phyloP scores from a whole-genome alignment of 208 protist species.

The Novymonas esmeraldas region DNA sequence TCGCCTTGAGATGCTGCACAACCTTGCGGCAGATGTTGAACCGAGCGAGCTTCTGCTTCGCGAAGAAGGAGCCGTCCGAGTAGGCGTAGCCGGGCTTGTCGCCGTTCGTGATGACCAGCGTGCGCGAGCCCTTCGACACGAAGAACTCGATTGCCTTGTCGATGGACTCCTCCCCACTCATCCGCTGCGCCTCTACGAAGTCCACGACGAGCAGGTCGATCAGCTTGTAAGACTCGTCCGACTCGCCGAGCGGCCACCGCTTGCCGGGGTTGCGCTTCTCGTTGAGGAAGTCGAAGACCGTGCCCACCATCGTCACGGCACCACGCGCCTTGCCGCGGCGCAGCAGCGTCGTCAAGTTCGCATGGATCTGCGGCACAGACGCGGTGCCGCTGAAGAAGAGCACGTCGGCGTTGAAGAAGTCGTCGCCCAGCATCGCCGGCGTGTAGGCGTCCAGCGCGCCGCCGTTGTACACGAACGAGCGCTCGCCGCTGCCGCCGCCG shows the following conservation, averaged over 20 bases:
- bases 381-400: constrained; percentile 38
- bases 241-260: constrained; percentile 37
- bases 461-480: constrained; percentile 35
- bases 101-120: constrained; percentile 33
- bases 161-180: constrained; percentile 33
- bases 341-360: constrained; percentile 30
- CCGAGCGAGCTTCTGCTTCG: constrained; percentile 16
- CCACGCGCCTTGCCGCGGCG: constrained; percentile 28
- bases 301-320: constrained; percentile 30
- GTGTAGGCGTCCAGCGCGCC: constrained; percentile 19
- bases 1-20: constrained; percentile 26
- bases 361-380: constrained; percentile 30
- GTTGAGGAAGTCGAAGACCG: constrained; percentile 33
- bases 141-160: constrained; percentile 25
- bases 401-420: constrained; percentile 41
- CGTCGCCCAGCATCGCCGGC: constrained; percentile 28
- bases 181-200: constrained; percentile 32
- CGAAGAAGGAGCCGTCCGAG: constrained; percentile 30
- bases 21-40: constrained; percentile 27
- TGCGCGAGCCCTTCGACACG: constrained; percentile 22
- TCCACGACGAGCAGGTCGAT: constrained; percentile 38
- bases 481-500: constrained; percentile 38
- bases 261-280: constrained; percentile 25
- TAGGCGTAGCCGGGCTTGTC: constrained; percentile 17
- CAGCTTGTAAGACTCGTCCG: constrained; percentile 34